Conservation (phyloP, 202 grass and related monocot genomes). For the Bolboschoenoplectus hybrid region DNA sequence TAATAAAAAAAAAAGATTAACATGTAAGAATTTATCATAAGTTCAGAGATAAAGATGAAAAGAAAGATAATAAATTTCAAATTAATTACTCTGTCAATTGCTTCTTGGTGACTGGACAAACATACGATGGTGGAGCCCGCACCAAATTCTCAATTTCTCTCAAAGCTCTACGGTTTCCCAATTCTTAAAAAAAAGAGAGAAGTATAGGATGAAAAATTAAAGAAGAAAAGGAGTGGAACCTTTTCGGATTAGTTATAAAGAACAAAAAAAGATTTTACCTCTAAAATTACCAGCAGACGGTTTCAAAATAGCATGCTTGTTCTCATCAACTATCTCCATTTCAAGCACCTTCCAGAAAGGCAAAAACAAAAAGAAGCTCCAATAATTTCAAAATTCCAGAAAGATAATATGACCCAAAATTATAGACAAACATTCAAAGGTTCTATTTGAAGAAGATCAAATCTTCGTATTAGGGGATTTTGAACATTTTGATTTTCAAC, state of each 20-base stretch:
- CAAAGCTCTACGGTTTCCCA: slow-evolving; percentile 69
- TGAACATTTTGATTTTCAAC: slow-evolving; percentile 12
- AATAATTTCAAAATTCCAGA: slow-evolving; percentile 21
- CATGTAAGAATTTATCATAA: slow-evolving; percentile 5
- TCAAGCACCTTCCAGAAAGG: slow-evolving; percentile 39
- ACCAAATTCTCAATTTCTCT: slow-evolving; percentile 68
- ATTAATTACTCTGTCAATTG: slow-evolving; percentile 57
- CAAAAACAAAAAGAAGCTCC: slow-evolving; percentile 27
- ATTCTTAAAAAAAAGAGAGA: slow-evolving; percentile 47
- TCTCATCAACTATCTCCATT: slow-evolving; percentile 56
- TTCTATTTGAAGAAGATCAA: neutral
- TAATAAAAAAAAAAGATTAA: slow-evolving; percentile 23
- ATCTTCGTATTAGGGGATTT: neutral
- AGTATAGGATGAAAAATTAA: slow-evolving; percentile 29
- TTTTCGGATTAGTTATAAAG: slow-evolving; percentile 8
- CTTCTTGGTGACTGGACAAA: slow-evolving; percentile 55
- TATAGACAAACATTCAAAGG: neutral
- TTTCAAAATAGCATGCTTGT: slow-evolving; percentile 41
- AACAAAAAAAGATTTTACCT: slow-evolving; percentile 45
- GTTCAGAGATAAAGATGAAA: slow-evolving; percentile 13
- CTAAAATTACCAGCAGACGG: slow-evolving; percentile 39
- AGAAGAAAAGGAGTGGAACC: slow-evolving; percentile 15
- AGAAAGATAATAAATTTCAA: slow-evolving; percentile 22
- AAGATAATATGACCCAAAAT: neutral
- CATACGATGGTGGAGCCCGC: slow-evolving; percentile 40